phyloP scores from a whole-genome alignment of 1,139 yeast species.

The Suhomyces bribrorum region DNA sequence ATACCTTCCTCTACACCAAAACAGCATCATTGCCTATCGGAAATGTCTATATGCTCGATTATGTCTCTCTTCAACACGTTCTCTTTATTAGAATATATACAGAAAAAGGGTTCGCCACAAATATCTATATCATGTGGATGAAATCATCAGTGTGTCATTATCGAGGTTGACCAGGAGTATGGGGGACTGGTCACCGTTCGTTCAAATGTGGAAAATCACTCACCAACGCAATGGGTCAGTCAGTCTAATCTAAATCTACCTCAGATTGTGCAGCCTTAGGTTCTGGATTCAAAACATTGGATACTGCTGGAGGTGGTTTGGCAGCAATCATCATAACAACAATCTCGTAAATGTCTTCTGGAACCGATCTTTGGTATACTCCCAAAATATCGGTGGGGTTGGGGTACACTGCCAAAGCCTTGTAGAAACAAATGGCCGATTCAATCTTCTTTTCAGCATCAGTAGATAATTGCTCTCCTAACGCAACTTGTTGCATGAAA shows the following conservation, averaged over 20 bases:
- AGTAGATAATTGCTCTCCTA: constrained; percentile 73
- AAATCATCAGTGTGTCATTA: constrained; percentile 9
- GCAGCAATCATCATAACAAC: constrained; percentile 87
- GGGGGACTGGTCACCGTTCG: not conserved
- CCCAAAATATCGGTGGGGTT: constrained; percentile 89
- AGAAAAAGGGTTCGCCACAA: constrained; percentile 7
- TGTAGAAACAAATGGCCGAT: constrained; percentile 88
- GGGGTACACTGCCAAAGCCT: constrained; percentile 93
- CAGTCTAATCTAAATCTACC: constrained; percentile 40
- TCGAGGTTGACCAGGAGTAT: not conserved
- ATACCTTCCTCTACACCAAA: too few species aligned
- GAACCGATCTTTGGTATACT: constrained; percentile 85
- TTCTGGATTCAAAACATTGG: constrained; percentile 56
- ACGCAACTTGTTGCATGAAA: constrained; percentile 80
- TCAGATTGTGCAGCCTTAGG: constrained; percentile 27
- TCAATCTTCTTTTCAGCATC: constrained; percentile 64
- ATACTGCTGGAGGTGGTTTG: constrained; percentile 81
- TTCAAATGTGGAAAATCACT: not conserved
- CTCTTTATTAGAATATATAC: constrained; percentile 6
- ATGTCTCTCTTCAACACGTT: not conserved
- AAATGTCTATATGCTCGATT: not conserved
- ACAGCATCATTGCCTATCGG: too few species aligned
- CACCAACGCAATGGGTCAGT: not conserved
- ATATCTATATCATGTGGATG: constrained; percentile 10
- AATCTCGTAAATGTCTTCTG: constrained; percentile 77